Conservation (phyloP, 768 basidiomycete species). For the Rhodotorula diobovata region DNA sequence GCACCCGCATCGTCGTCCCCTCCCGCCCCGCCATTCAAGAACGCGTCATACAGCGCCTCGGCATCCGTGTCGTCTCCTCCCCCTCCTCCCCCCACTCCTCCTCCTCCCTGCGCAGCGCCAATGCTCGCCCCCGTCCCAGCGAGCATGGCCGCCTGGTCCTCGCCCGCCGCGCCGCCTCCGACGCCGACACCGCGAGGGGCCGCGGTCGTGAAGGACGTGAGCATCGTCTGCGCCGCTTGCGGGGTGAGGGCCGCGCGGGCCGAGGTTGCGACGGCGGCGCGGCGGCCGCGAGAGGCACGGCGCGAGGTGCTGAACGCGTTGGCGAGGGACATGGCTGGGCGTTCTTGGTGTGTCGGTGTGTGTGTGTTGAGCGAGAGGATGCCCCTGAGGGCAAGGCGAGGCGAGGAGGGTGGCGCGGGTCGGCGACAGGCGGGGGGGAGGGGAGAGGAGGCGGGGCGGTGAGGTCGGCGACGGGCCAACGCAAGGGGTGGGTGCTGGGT, state of each 20-base stretch:
- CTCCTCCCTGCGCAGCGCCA: neutral
- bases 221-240: slow-evolving; percentile 14
- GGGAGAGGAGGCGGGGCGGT: too few relatives aligned
- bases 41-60: neutral
- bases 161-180: neutral
- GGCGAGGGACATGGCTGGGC: slow-evolving; percentile 17
- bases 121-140: neutral
- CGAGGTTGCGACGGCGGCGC: neutral
- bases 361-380: neutral
- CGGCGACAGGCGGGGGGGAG: too few relatives aligned
- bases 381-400: neutral
- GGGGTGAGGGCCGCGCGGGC: slow-evolving; percentile 18
- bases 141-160: neutral
- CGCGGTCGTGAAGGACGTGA: neutral
- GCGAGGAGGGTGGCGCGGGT: too few relatives aligned
- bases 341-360: neutral
- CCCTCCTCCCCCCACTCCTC: neutral
- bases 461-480: too few relatives aligned
- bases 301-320: slow-evolving; percentile 16
- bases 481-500: too few relatives aligned
- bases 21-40: neutral
- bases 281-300: neutral
- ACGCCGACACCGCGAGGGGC: neutral
- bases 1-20: neutral
- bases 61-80: neutral